A percentile compares a stretch with the other conserved stretches of the same genome.
Conservation (phyloP, 2,329 filamentous ascomycete genomes). For the Ceratocystis cubensis region DNA sequence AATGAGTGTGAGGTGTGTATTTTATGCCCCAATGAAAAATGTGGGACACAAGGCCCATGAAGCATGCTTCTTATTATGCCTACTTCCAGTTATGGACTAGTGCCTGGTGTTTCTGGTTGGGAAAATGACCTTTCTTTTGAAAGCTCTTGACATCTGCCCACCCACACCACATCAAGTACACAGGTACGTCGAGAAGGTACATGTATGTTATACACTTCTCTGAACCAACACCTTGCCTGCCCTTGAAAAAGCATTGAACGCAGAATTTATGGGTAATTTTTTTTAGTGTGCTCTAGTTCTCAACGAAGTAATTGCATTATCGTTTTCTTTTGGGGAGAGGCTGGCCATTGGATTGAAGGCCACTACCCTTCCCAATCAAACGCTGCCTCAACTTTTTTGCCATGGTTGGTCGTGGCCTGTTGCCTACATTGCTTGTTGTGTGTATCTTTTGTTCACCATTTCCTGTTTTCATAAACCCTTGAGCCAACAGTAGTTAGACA, state of each 20-base stretch:
- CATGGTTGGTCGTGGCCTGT: not conserved
- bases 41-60: constrained; percentile 1
- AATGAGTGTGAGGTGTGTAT: not conserved
- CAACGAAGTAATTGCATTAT: constrained; percentile 9
- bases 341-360: not conserved
- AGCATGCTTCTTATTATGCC: not conserved
- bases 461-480: constrained; percentile 7
- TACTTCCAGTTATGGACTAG: constrained; percentile 18
- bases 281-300: not conserved
- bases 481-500: not conserved
- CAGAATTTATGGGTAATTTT: not conserved
- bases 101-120: constrained; percentile 19
- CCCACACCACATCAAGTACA: not conserved
- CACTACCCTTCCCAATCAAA: constrained; percentile 15
- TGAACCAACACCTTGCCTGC: not conserved
- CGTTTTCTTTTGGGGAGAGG: not conserved
- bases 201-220: not conserved
- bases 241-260: constrained; percentile 3
- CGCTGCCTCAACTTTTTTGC: constrained; percentile 10
- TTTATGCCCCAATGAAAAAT: constrained; percentile 19
- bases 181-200: not conserved
- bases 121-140: constrained; percentile 14
- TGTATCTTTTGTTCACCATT: not conserved
- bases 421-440: not conserved
- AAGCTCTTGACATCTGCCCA: constrained; percentile 8